phyloP scores from a whole-genome alignment of 2,329 filamentous ascomycete species.

The Trichoderma atrobrunneum region DNA sequence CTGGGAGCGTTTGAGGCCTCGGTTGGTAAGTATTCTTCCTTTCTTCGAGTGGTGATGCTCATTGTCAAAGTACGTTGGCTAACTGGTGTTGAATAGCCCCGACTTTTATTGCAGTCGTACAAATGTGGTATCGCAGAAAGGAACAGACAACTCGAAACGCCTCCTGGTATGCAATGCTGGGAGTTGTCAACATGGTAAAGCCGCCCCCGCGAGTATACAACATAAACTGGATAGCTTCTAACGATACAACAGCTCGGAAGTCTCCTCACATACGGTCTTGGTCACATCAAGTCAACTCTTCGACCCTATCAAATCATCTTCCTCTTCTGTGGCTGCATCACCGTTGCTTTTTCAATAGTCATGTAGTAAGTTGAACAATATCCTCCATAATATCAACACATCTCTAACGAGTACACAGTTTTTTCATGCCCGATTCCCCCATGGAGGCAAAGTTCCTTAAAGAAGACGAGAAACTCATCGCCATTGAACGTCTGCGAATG shows the following conservation, averaged over 20 bases:
- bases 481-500: conserved; percentile 54
- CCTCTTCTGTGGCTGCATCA: conserved; percentile 36
- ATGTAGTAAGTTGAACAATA: conserved; percentile 40
- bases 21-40: conserved; percentile 28
- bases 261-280: conserved; percentile 32
- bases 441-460: conserved; percentile 57
- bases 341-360: conserved; percentile 45
- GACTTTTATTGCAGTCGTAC: conserved; percentile 32
- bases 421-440: conserved; percentile 63
- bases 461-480: conserved; percentile 54
- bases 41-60: background rate
- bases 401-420: conserved; percentile 22
- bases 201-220: background rate
- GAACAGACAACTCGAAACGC: conserved; percentile 35
- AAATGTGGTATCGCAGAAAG: conserved; percentile 37
- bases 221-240: background rate
- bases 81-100: conserved; percentile 23
- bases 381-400: conserved; percentile 24
- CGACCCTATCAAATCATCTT: conserved; percentile 43
- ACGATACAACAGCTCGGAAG: conserved; percentile 26
- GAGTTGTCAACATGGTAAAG: conserved; percentile 32
- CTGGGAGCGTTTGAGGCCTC: conserved; percentile 48
- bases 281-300: conserved; percentile 30
- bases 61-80: too few species aligned
- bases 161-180: conserved; percentile 34